phyloP scores from a whole-genome alignment of 2,329 filamentous ascomycete genomes.

The Sporothrix humicola region DNA sequence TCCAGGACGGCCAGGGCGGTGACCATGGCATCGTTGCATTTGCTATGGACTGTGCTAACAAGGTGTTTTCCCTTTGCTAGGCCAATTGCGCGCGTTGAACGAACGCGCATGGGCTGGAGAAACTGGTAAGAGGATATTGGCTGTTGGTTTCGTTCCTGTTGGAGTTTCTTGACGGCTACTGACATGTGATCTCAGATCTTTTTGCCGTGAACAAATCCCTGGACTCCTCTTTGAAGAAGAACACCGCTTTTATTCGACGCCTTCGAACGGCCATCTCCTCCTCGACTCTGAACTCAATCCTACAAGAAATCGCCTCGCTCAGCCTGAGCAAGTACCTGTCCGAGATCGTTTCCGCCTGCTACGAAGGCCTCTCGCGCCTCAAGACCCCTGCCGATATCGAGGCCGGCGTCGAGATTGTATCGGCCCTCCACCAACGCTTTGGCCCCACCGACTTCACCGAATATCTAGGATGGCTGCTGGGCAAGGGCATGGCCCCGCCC shows the following conservation, averaged over 20 bases:
- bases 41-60: conserved; percentile 38
- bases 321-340: conserved; percentile 96
- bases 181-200: conserved; percentile 61
- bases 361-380: conserved; percentile 89
- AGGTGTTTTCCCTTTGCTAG: conserved; percentile 53
- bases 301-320: conserved; percentile 86
- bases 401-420: conserved; percentile 88
- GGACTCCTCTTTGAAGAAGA: conserved; percentile 96
- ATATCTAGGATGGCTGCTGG: conserved; percentile 89
- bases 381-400: conserved; percentile 92
- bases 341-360: conserved; percentile 94
- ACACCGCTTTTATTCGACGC: conserved; percentile 96
- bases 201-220: conserved; percentile 79
- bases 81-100: conserved; percentile 89
- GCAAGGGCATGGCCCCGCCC: conserved; percentile 86
- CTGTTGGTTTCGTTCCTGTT: neutral
- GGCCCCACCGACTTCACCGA: conserved; percentile 88
- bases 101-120: conserved; percentile 87
- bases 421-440: conserved; percentile 94
- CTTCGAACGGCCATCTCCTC: conserved; percentile 86
- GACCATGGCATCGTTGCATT: neutral
- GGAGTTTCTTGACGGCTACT: neutral
- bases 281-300: conserved; percentile 78
- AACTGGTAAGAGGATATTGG: conserved; percentile 62
- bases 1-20: neutral